phyloP scores from a whole-genome alignment of 805 yeast species.

The Komagataella populi region DNA sequence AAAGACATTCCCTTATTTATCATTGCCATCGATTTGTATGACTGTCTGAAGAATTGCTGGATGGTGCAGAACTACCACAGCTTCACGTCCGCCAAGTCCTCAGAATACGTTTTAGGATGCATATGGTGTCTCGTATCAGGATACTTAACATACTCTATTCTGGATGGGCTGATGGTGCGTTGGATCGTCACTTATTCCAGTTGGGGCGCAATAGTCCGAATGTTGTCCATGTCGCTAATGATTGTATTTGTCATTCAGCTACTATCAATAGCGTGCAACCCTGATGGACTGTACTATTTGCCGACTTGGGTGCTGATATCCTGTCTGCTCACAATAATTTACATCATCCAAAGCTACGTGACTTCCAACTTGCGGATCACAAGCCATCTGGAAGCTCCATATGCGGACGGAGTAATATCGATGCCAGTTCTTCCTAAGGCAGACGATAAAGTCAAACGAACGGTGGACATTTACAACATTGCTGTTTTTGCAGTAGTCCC shows the following conservation, averaged over 20 bases:
- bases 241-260: constrained; percentile 59
- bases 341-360: constrained; percentile 77
- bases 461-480: constrained; percentile 77
- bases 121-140: constrained; percentile 91
- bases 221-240: constrained; percentile 69
- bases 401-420: constrained; percentile 12
- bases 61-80: constrained; percentile 4
- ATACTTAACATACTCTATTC: constrained; percentile 66
- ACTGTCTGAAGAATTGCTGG: constrained; percentile 15
- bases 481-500: constrained; percentile 98
- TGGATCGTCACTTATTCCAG: constrained; percentile 90
- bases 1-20: constrained; percentile 53
- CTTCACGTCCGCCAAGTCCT: constrained; percentile 49
- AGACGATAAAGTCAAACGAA: constrained; percentile 32
- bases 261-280: constrained; percentile 53
- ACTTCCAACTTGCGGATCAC: constrained; percentile 55
- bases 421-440: constrained; percentile 6
- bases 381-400: constrained; percentile 5
- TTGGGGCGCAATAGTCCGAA: constrained; percentile 77
- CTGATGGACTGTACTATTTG: constrained; percentile 56
- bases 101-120: constrained; percentile 72
- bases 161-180: constrained; percentile 82
- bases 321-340: constrained; percentile 67
- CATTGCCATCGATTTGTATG: constrained; percentile 13
- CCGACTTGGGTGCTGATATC: constrained; percentile 92